phyloP scores from a whole-genome alignment of 495 filamentous ascomycete species.

The Tuber brumale region DNA sequence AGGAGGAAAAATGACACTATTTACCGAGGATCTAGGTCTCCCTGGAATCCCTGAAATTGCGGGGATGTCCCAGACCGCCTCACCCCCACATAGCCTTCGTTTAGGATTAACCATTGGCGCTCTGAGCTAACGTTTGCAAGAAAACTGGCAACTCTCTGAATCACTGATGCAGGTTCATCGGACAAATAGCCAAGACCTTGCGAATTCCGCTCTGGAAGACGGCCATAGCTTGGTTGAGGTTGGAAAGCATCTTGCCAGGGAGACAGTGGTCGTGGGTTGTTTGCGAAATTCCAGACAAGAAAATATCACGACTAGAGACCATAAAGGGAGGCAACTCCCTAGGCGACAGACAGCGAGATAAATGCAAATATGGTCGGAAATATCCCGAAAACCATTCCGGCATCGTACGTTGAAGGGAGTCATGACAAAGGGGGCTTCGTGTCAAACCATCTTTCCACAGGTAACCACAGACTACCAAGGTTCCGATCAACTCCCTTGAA shows the following conservation, averaged over 20 bases:
- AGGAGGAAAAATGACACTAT: not conserved
- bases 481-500: not conserved
- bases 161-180: too few relatives aligned
- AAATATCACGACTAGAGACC: not conserved
- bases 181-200: too few relatives aligned
- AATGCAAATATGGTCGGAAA: not conserved
- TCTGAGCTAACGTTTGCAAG: not conserved
- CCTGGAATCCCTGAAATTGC: not conserved
- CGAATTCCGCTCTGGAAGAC: too few relatives aligned
- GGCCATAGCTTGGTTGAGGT: not conserved
- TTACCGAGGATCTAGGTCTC: not conserved
- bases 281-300: not conserved
- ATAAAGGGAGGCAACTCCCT: not conserved
- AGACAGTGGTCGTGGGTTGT: not conserved
- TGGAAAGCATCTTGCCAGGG: not conserved
- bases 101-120: not conserved
- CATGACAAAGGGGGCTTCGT: not conserved
- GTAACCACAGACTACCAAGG: not conserved
- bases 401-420: not conserved
- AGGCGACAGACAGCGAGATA: not conserved
- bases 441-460: too few relatives aligned
- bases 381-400: not conserved
- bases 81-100: not conserved
- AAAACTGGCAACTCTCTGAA: not conserved
- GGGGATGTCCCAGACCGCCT: not conserved